phyloP scores from a whole-genome alignment of 1,284 basidiomycete species.

The Puccinia coronata region DNA sequence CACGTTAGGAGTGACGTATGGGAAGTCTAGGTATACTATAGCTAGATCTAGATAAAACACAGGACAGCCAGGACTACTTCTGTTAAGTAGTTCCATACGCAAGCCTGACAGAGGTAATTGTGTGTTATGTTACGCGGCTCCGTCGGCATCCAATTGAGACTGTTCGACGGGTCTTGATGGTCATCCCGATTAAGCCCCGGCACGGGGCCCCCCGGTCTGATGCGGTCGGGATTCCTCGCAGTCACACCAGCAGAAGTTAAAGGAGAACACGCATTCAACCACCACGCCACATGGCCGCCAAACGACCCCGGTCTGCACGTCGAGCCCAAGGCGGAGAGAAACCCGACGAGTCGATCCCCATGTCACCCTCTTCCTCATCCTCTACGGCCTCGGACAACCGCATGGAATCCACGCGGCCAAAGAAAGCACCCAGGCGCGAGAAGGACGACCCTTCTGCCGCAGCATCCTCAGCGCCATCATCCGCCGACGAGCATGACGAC shows the following conservation, averaged over 20 bases:
- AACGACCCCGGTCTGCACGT: slow-evolving; percentile 22
- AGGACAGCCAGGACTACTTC: too few relatives aligned
- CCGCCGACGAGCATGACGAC: slow-evolving; percentile 4
- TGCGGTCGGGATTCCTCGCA: too few relatives aligned
- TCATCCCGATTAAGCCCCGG: too few relatives aligned
- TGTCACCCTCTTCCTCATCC: slow-evolving; percentile 27
- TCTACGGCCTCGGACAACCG: background rate
- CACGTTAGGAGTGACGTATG: too few relatives aligned
- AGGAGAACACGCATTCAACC: background rate
- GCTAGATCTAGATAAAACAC: too few relatives aligned
- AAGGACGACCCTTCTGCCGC: background rate
- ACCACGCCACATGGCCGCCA: slow-evolving; percentile 24
- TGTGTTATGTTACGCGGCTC: too few relatives aligned
- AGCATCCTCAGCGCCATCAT: slow-evolving; percentile 20
- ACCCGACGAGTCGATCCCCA: background rate
- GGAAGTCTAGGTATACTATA: too few relatives aligned
- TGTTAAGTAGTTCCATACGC: too few relatives aligned
- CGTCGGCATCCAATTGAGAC: too few relatives aligned
- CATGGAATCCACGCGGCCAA: slow-evolving; percentile 3
- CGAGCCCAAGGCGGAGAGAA: background rate
- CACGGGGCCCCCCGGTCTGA: background rate
- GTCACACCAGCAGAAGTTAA: too few relatives aligned
- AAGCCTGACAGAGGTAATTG: too few relatives aligned
- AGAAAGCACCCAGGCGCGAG: slow-evolving; percentile 21
- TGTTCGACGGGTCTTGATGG: too few relatives aligned